Conservation (phyloP, 1,284 basidiomycete species). For the Meripilus lineatus region DNA sequence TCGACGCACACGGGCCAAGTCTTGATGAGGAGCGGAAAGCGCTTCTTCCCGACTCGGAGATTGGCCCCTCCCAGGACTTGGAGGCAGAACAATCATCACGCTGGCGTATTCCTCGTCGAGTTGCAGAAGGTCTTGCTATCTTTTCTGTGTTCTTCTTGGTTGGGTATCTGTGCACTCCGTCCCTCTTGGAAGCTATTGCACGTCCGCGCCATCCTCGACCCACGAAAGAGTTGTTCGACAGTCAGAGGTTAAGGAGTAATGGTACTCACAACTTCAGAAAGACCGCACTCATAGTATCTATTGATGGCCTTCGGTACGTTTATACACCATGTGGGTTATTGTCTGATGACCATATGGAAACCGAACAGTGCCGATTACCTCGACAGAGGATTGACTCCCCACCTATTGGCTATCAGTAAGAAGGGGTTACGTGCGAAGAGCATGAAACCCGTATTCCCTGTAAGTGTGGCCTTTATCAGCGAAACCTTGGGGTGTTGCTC, state of each 20-base stretch:
- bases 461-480: slow-evolving; percentile 30
- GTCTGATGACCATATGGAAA: slow-evolving; percentile 1
- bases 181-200: no score
- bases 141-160: no score
- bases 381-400: slow-evolving; percentile 76
- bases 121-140: no score
- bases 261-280: slow-evolving; percentile 75
- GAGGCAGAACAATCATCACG: no score
- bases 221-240: no score
- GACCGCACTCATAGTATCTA: slow-evolving; percentile 81
- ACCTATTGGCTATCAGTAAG: slow-evolving; percentile 73
- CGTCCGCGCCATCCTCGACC: no score
- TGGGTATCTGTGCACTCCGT: no score
- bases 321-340: not conserved
- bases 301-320: slow-evolving; percentile 76
- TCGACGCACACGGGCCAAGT: no score
- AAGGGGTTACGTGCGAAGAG: slow-evolving; percentile 80
- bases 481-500: not conserved
- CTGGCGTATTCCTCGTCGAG: no score
- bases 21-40: no score
- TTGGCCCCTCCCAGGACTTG: no score
- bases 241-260: slow-evolving; percentile 49
- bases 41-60: no score
- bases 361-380: slow-evolving; percentile 72
- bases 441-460: slow-evolving; percentile 84